These are phyloP conservation scores for Chaetomium sp. DNA, from an alignment of 2,329 filamentous ascomycete genomes.

Conservation along the genomic window DNA sequence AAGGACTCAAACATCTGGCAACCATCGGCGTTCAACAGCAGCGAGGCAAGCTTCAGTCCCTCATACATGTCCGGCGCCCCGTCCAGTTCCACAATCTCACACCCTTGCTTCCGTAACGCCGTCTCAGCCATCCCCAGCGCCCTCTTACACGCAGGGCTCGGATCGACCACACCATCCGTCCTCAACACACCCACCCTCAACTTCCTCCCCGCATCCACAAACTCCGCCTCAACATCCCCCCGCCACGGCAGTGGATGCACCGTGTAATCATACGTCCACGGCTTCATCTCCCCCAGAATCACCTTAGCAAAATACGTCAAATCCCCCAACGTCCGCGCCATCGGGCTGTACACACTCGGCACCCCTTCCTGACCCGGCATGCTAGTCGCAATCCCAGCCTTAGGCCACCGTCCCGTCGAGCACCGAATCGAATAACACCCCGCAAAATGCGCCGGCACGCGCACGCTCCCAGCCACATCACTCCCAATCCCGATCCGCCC, in stretches of 20 bases:
- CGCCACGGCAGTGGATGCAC: conserved; percentile 84
- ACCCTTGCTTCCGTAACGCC: conserved; percentile 64
- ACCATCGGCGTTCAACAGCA: conserved; percentile 79
- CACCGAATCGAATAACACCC: conserved; percentile 84
- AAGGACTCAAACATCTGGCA: conserved; percentile 72
- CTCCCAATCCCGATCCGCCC: conserved; percentile 85
- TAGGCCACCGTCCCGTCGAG: conserved; percentile 86
- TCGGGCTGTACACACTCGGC: conserved; percentile 82
- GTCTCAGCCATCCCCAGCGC: conserved; percentile 65
- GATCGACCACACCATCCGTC: conserved; percentile 77
- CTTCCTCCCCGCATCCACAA: conserved; percentile 56
- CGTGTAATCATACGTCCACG: conserved; percentile 82
- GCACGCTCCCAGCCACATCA: conserved; percentile 84
- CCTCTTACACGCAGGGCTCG: conserved; percentile 74
- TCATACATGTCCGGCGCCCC: conserved; percentile 66
- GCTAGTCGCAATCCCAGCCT: conserved; percentile 72
- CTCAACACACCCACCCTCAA: conserved; percentile 70
- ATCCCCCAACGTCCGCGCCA: conserved; percentile 80
- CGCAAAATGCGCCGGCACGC: conserved; percentile 80
- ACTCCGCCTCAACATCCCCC: conserved; percentile 51
- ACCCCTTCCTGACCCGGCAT: conserved; percentile 93
- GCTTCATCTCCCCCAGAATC: conserved; percentile 66
- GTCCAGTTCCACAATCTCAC: conserved; percentile 58
- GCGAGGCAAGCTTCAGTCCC: conserved; percentile 67
- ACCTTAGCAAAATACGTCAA: conserved; percentile 76